Evolutionary conservation across 1,139 yeast genomes (phyloP).

Genomic region (Torulaspora pretoriensis): DNA sequence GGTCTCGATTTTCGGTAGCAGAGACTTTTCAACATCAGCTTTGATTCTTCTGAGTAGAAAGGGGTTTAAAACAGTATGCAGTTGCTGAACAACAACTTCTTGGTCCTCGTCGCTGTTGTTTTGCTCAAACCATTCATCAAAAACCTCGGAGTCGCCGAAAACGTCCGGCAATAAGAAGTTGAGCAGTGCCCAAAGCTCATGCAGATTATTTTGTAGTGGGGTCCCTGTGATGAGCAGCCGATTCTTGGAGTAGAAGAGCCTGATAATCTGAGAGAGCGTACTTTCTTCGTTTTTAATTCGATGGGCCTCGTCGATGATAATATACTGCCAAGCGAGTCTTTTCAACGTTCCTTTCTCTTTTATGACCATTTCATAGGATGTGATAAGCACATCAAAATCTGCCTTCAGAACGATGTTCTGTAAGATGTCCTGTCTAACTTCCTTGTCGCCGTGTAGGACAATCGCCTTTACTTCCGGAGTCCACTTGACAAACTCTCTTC

Average conservation of each 20-base stretch:
- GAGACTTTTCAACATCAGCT: constrained; percentile 73
- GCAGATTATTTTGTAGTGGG: constrained; percentile 72
- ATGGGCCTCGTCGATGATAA: constrained; percentile 78
- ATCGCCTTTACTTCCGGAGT: constrained; percentile 70
- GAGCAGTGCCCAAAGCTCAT: constrained; percentile 75
- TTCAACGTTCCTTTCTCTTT: constrained; percentile 62
- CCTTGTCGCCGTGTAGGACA: constrained; percentile 71
- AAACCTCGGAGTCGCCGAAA: constrained; percentile 67
- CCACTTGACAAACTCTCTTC: constrained; percentile 72
- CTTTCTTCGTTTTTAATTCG: constrained; percentile 77
- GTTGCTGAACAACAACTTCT: constrained; percentile 71
- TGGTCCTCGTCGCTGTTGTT: constrained; percentile 43
- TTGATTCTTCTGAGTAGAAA: constrained; percentile 71
- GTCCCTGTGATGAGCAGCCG: constrained; percentile 75
- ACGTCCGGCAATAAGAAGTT: constrained; percentile 75
- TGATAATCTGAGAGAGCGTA: constrained; percentile 65
- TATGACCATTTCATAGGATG: constrained; percentile 75
- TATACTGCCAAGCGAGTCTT: constrained; percentile 69
- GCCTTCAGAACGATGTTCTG: constrained; percentile 50
- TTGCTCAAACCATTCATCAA: constrained; percentile 66
- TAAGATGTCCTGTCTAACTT: constrained; percentile 52
- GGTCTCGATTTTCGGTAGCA: constrained; percentile 69
- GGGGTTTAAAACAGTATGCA: constrained; percentile 82
- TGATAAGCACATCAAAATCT: constrained; percentile 67
- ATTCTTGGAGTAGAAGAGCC: constrained; percentile 66